phyloP scores from a whole-genome alignment of 805 yeast species.

The Candida adriatica region DNA sequence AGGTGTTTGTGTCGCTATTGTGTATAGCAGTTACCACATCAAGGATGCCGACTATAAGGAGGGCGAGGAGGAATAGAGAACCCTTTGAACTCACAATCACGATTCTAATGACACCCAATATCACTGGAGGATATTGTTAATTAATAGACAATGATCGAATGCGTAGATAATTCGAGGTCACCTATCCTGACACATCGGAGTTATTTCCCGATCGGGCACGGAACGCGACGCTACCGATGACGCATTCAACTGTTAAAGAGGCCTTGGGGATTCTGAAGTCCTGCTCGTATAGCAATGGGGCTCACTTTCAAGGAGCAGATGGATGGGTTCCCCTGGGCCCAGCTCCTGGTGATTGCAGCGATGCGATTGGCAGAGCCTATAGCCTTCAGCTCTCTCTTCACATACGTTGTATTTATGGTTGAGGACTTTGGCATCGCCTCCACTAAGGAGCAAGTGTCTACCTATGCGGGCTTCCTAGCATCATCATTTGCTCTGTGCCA shows the following conservation, averaged over 20 bases:
- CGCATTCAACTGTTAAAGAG: not conserved
- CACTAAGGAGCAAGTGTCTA: constrained; percentile 16
- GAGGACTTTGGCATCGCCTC: constrained; percentile 20
- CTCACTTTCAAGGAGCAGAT: constrained; percentile 43
- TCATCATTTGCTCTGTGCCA: constrained; percentile 11
- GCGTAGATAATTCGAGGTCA: no score
- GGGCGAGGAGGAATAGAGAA: no score
- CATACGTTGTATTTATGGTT: constrained; percentile 13
- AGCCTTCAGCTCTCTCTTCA: constrained; percentile 12
- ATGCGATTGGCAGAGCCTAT: constrained; percentile 12
- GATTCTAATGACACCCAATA: no score
- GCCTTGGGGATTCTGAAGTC: constrained; percentile 2
- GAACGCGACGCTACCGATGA: no score
- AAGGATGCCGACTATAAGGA: no score
- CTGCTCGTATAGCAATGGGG: constrained; percentile 9
- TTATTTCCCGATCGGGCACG: no score
- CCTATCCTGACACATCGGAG: no score
- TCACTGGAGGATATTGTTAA: no score
- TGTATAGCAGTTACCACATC: constrained; percentile 3
- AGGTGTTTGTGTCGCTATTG: not conserved
- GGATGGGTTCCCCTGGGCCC: constrained; percentile 19
- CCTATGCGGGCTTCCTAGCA: constrained; percentile 9
- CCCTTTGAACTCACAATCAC: no score
- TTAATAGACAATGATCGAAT: no score
- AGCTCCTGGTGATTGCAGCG: constrained; percentile 6